Conservation (phyloP, 2,329 filamentous ascomycete species). For the Aureobasidium namibiae region DNA sequence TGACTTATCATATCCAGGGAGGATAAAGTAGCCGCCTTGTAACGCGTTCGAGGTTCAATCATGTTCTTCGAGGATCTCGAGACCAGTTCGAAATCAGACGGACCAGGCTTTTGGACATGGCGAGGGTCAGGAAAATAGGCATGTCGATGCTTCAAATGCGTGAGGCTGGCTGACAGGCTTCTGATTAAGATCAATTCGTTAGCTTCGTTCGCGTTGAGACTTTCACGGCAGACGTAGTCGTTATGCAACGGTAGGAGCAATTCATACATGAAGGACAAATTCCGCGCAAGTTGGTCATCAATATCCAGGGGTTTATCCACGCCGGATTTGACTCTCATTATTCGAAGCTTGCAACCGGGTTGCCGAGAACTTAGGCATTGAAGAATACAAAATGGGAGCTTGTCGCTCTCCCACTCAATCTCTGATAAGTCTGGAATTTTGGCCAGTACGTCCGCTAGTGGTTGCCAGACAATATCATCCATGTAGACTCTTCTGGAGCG, state of each 20-base stretch:
- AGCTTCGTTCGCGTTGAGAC: background rate
- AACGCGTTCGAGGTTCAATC: background rate
- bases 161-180: background rate
- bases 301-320: background rate
- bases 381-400: background rate
- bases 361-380: background rate
- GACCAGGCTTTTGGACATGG: background rate
- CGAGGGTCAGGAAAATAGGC: too few species aligned
- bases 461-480: background rate
- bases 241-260: background rate
- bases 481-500: background rate
- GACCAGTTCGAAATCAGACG: background rate
- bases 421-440: background rate
- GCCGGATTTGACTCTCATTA: background rate
- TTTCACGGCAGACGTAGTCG: background rate
- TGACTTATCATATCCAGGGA: background rate
- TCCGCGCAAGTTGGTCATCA: background rate
- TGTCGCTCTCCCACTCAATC: background rate
- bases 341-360: background rate
- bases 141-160: background rate
- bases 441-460: background rate
- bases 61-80: background rate
- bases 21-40: background rate
- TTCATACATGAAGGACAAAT: background rate
- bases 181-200: background rate